Percentiles rank a stretch among this genome's conserved stretches.
These are phyloP conservation scores for Cladosporium sp. DNA, from an alignment of 2,329 filamentous ascomycete genomes.

Conservation along the genomic window DNA sequence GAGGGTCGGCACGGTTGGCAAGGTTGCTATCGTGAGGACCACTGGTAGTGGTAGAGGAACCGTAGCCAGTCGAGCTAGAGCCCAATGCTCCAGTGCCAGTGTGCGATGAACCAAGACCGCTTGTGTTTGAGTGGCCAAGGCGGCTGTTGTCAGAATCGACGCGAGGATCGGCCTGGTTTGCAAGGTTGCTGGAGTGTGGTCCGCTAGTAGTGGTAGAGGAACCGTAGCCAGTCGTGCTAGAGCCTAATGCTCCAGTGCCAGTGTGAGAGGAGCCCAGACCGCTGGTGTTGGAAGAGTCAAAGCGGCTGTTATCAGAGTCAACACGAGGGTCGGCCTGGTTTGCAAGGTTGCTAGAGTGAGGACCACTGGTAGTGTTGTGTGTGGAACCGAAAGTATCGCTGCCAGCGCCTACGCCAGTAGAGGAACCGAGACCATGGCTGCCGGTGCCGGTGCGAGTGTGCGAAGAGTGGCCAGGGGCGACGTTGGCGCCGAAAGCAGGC, in stretches of 20 bases:
- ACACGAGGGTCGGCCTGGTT: neutral
- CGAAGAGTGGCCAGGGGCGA: neutral
- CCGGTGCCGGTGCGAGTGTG: neutral
- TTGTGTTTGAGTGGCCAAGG: neutral
- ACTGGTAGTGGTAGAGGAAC: neutral
- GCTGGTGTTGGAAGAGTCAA: neutral
- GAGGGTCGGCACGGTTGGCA: neutral
- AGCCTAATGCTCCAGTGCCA: neutral
- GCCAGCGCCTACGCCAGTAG: neutral
- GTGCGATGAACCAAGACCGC: neutral
- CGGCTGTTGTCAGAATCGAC: neutral
- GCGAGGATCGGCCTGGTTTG: neutral
- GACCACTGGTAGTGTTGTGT: neutral
- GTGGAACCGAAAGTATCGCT: neutral
- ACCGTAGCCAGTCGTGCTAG: neutral
- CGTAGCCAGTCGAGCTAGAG: neutral
- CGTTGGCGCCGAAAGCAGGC: constrained; percentile 3
- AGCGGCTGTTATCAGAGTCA: neutral
- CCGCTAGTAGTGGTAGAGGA: neutral
- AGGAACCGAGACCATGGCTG: neutral
- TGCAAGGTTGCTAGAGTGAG: neutral
- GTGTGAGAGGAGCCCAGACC: neutral
- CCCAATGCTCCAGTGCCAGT: neutral
- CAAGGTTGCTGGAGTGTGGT: neutral
- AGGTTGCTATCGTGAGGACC: neutral